These are phyloP conservation scores for Euphorbia schlechtendalii DNA, from an alignment of 441 rosid genomes.

Conservation along the genomic window DNA sequence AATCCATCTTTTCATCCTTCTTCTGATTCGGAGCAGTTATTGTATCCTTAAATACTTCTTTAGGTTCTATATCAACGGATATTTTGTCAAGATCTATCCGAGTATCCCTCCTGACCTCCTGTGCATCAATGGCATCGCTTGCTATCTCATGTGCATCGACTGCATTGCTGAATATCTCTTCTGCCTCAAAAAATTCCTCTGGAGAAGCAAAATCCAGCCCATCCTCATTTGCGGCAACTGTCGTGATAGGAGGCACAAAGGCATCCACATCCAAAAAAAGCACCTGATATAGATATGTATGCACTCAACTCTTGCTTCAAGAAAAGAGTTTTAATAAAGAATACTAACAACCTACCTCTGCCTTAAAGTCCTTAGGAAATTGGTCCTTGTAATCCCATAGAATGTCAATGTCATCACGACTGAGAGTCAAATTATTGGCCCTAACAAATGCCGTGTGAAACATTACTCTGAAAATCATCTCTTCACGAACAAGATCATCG, in stretches of 20 bases:
- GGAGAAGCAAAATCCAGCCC: conserved; percentile 63
- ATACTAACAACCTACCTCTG: conserved; percentile 60
- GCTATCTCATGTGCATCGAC: conserved; percentile 68
- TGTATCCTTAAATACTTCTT: conserved; percentile 61
- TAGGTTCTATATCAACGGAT: conserved; percentile 34
- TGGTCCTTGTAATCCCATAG: conserved; percentile 81
- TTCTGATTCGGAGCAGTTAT: conserved; percentile 53
- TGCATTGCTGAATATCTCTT: conserved; percentile 77
- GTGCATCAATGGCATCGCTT: conserved; percentile 55
- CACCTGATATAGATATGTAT: conserved; percentile 74
- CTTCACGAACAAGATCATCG: conserved; percentile 59
- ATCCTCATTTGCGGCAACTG: conserved; percentile 43
- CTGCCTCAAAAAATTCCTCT: conserved; percentile 93
- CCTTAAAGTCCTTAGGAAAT: conserved; percentile 64
- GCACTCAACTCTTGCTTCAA: conserved; percentile 56
- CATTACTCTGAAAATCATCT: conserved; percentile 75
- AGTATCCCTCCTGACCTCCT: conserved; percentile 31
- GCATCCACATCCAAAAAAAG: conserved; percentile 74
- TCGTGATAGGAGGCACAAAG: conserved; percentile 46
- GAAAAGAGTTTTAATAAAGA: conserved; percentile 19
- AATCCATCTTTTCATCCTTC: conserved; percentile 37
- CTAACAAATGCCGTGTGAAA: conserved; percentile 90
- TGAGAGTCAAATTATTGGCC: conserved; percentile 51
- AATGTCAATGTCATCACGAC: conserved; percentile 72
- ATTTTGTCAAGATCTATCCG: conserved; percentile 28